Percentiles rank a stretch among this genome's conserved stretches.
Evolutionary conservation across 495 filamentous ascomycete species (phyloP).

Genomic region (Xylaria telfairii): DNA sequence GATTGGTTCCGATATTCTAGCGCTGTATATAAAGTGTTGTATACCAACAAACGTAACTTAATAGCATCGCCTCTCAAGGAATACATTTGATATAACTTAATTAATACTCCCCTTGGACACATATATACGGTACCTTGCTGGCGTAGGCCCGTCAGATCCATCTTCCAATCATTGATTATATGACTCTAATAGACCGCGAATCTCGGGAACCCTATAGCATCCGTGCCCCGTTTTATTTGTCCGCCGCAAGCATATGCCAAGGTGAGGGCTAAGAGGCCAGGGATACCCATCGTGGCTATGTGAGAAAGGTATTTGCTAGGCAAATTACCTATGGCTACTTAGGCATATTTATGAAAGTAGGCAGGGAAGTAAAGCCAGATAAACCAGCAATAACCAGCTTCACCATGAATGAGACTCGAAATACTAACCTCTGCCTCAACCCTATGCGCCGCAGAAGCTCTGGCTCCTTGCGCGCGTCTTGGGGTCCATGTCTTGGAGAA

Average conservation of each 20-base stretch:
- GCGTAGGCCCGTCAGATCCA: not conserved
- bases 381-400: not conserved
- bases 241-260: not conserved
- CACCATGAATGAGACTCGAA: not conserved
- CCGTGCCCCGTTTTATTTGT: not conserved
- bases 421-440: not conserved
- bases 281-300: not conserved
- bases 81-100: not conserved
- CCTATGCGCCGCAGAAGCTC: conserved; percentile 29
- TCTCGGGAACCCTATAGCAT: not conserved
- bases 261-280: not conserved
- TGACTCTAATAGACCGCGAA: not conserved
- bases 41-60: conserved; percentile 35
- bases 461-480: conserved; percentile 27
- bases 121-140: not conserved
- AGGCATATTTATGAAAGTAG: not conserved
- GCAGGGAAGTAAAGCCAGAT: not conserved
- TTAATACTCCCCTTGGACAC: not conserved
- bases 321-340: not conserved
- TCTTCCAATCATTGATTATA: not conserved
- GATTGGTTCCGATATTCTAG: conserved; percentile 27
- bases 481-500: conserved; percentile 34
- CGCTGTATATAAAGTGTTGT: conserved; percentile 39
- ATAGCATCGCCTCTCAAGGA: conserved; percentile 45
- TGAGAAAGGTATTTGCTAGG: not conserved